These are phyloP conservation scores for Drechslera avenae DNA, from an alignment of 2,329 filamentous ascomycete species.

Conservation along the genomic window DNA sequence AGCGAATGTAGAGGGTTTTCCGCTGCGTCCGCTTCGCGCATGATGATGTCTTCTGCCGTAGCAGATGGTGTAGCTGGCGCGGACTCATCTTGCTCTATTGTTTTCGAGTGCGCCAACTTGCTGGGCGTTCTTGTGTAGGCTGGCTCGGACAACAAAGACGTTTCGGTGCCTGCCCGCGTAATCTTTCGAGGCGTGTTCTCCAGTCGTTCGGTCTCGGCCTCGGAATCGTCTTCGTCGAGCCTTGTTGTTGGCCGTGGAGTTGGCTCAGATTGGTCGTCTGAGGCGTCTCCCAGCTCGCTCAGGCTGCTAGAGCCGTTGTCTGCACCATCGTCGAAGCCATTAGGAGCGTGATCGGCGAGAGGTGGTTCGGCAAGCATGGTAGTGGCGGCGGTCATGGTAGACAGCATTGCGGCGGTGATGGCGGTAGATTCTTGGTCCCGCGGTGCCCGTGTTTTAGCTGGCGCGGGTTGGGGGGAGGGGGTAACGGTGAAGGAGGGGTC, in stretches of 20 bases:
- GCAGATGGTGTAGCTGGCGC: conserved; percentile 36
- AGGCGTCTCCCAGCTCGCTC: conserved; percentile 85
- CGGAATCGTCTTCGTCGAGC: conserved; percentile 68
- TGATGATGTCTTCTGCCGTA: conserved; percentile 19
- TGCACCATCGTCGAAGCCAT: conserved; percentile 58
- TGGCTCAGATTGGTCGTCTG: conserved; percentile 60
- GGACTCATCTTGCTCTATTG: conserved; percentile 39
- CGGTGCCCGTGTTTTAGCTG: conserved; percentile 21
- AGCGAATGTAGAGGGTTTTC: conserved; percentile 40
- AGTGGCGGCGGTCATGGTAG: conserved; percentile 30
- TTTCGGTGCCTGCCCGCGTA: conserved; percentile 45
- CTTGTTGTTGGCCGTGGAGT: conserved; percentile 37
- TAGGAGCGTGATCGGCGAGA: conserved; percentile 15
- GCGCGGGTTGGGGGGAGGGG: conserved; percentile 49
- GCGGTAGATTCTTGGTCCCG: conserved; percentile 17
- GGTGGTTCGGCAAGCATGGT: conserved; percentile 24
- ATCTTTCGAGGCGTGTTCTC: conserved; percentile 81
- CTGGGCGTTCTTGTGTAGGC: conserved; percentile 45
- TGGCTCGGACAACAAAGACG: conserved; percentile 41
- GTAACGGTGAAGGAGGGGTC: conserved; percentile 48
- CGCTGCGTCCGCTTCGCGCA: conserved; percentile 22
- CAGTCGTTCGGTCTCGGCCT: conserved; percentile 92
- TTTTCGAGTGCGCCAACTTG: conserved; percentile 44
- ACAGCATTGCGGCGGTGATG: conserved; percentile 30
- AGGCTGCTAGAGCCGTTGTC: conserved; percentile 77